Base-by-base conservation (phyloP, 192 early-diverging fungal species). In the Backusella luteola region DNA sequence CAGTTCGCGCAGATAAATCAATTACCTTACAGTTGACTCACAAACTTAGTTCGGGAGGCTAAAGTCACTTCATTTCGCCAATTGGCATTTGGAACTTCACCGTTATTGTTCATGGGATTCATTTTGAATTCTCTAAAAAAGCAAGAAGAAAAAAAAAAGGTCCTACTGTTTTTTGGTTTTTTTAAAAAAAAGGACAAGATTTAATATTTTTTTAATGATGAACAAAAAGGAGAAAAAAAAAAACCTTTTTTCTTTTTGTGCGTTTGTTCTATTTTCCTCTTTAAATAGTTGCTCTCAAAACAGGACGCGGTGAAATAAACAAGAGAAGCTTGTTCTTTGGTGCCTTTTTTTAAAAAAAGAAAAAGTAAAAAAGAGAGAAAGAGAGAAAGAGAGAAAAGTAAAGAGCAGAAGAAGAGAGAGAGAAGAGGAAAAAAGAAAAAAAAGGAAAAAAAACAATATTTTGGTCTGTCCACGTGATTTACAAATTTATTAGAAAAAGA, bases 31-130 rank as follows among this genome's bases (percentile, higher is more conserved):
- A 77, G 56, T 72, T 77, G 76, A 29, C 39, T 66, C 23, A 77
- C 76, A 32, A 72, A 67, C 38, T 56, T 56, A 44, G 71, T 66
- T 67, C 76, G 72, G n/a, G 72, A 71, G 21, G 63, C 41, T 23
- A 67, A 59, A 66, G 71, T 73, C 11, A 77, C 17, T 46, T 77
- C 76, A 21, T 73, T 70, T 36, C 76, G 69, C 76, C 76, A 77
- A 34, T 71, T 76, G 42, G 23, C 44, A 36, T 44, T 71, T 26
- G 70, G 26, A 14, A 71, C 29, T 32, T 71, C 70, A 3, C 15
- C 26, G n/a, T 63, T 63, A 26, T 63, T 26, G 23, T 63, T 63
- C 56, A 63, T 63, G 56, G 56, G 56, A 63, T 63, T 63, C 56
- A 63, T 63, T 63, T 63, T 63, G 46, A 49, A 49, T 19, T 63